Evolutionary conservation across 164 flowering plant genomes (phyloP), one percentile per base, ranked within the genome.

Genomic region (Houttuynia cordata): DNA sequence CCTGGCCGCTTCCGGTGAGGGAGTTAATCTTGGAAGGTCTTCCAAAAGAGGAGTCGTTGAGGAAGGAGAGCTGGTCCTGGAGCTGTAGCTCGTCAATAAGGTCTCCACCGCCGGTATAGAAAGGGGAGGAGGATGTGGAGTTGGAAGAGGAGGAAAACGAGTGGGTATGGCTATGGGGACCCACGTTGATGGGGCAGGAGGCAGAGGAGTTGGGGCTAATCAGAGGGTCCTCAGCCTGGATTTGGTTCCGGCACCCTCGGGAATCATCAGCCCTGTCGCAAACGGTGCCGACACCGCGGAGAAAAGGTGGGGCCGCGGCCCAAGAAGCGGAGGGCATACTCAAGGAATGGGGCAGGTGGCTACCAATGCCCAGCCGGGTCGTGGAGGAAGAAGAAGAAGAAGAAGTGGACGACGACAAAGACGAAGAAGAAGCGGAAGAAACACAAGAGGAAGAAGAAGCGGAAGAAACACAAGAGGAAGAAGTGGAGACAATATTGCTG

Each of bases 21-120:
- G 30, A 58, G 15, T 10, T 24, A 22, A 30, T 34, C 57, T 40
- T 22, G 10, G 64, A 52, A 24, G 64, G 57, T 17, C n/a, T n/a
- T n/a, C 42, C 22, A 7, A 52, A 56, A 9, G 60, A 50, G 5
- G 56, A 24, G 23, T 85, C 83, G 57, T 75, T 73, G 25, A 85
- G 73, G 59, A 85, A 83, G 8, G 86, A 74, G 24, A 81, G 68
- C 58, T 79, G 84, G n/a, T 83, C 83, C 20, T 71, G 79, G 1
- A 82, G 67, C 53, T 75, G 82, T 6, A 70, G 72, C 1, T 84
- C 87, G 22, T 82, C 83, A 12, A 73, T 24, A 1, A 72, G 56
- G 51, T 74, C 80, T 53, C 67, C 53, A 1, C 57, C 58, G 8
- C 71, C 53, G 56, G 45, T 51, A 14, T 65, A 25, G 1, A 70